Evolutionary conservation across 106 monocot species (phyloP).

Genomic region (Narthecium ossifragum): DNA sequence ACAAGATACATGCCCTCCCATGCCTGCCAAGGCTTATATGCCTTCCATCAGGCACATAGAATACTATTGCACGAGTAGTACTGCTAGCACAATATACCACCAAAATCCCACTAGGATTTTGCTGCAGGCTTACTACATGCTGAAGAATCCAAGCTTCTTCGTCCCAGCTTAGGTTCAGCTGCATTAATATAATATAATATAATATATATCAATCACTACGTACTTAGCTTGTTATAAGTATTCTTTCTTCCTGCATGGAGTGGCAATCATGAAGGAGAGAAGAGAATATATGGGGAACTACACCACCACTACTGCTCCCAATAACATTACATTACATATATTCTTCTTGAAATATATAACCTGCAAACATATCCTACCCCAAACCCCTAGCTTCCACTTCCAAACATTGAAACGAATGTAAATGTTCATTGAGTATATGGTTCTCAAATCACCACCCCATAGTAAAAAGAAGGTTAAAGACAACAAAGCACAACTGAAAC

Average conservation of each 20-base stretch:
- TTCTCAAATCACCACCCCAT: neutral
- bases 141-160: neutral
- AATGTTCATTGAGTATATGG: neutral
- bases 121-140: neutral
- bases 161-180: neutral
- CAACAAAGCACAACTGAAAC: neutral
- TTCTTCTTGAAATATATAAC: too few relatives aligned
- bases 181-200: neutral
- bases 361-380: too few relatives aligned
- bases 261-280: neutral
- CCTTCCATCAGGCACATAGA: neutral
- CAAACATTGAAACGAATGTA: too few relatives aligned
- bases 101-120: neutral
- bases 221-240: too few relatives aligned
- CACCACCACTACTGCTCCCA: neutral
- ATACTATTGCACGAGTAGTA: neutral
- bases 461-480: neutral
- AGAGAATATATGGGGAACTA: slow-evolving; percentile 2
- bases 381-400: too few relatives aligned
- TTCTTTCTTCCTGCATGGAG: too few relatives aligned
- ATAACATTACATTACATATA: too few relatives aligned
- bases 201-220: too few relatives aligned
- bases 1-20: neutral
- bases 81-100: neutral
- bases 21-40: neutral